phyloP scores from a whole-genome alignment of 2,329 filamentous ascomycete genomes.

The Hypoxylon sp. region DNA sequence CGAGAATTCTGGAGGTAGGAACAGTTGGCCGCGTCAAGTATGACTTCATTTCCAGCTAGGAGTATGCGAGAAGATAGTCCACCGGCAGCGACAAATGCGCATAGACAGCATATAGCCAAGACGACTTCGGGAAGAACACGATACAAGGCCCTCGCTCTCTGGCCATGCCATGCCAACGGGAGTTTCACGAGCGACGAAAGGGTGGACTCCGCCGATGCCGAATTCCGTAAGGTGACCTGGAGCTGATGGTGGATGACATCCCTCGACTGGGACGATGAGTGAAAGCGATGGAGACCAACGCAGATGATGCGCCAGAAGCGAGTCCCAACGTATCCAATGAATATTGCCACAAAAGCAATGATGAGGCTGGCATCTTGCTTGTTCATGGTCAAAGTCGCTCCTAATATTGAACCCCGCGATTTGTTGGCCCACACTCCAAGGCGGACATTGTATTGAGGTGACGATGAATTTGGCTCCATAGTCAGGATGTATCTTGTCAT shows the following conservation, averaged over 20 bases:
- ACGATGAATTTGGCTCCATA: not conserved
- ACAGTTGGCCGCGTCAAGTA: constrained; percentile 15
- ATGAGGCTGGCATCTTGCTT: constrained; percentile 16
- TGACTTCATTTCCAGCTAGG: constrained; percentile 22
- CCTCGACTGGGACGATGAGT: not conserved
- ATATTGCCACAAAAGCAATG: constrained; percentile 29
- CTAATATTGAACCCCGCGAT: constrained; percentile 20
- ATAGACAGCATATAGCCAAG: constrained; percentile 6
- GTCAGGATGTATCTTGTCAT: too few relatives aligned
- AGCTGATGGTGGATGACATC: constrained; percentile 28
- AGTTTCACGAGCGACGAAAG: constrained; percentile 8
- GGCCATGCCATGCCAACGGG: constrained; percentile 1
- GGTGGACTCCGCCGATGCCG: constrained; percentile 13
- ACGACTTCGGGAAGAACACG: not conserved
- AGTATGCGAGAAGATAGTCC: constrained; percentile 30
- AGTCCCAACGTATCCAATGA: constrained; percentile 28
- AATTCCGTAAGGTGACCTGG: constrained; percentile 31
- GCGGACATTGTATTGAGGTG: constrained; percentile 4
- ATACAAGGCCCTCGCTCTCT: not conserved
- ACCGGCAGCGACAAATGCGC: constrained; percentile 21
- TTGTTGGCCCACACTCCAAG: constrained; percentile 29
- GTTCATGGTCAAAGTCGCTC: constrained; percentile 20
- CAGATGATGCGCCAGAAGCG: constrained; percentile 31
- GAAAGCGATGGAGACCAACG: constrained; percentile 14
- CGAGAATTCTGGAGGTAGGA: not conserved